These are phyloP conservation scores for Kockovaella imperatae DNA, from an alignment of 768 basidiomycete species.

Conservation along the genomic window DNA sequence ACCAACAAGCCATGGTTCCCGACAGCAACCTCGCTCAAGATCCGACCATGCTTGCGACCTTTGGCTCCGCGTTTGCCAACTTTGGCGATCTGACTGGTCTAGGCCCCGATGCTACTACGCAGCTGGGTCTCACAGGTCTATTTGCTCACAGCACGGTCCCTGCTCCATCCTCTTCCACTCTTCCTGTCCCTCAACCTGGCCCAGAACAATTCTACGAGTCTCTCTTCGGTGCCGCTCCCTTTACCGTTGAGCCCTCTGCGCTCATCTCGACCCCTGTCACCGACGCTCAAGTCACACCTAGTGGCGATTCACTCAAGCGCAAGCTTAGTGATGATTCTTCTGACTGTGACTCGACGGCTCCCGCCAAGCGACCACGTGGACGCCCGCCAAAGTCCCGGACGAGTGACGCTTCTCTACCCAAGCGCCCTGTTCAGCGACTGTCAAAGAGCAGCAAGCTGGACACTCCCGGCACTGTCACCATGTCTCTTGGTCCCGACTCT, in stretches of 20 bases:
- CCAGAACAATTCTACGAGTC: too few species aligned
- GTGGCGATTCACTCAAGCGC: constrained; percentile 24
- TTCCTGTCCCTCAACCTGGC: constrained; percentile 7
- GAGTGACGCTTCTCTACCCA: not conserved
- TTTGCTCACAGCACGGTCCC: constrained; percentile 9
- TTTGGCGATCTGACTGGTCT: constrained; percentile 20
- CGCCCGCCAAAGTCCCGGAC: constrained; percentile 18
- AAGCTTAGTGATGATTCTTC: constrained; percentile 13
- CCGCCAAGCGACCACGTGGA: constrained; percentile 15
- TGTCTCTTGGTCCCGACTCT: constrained; percentile 7
- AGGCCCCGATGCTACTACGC: constrained; percentile 18
- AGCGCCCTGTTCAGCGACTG: constrained; percentile 4
- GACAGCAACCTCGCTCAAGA: constrained; percentile 9
- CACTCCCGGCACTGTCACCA: constrained; percentile 3
- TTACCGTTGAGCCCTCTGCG: constrained; percentile 2
- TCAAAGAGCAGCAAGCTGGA: constrained; percentile 2
- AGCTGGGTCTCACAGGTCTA: constrained; percentile 21
- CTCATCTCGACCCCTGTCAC: constrained; percentile 1
- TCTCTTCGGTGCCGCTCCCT: not conserved
- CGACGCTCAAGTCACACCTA: too few species aligned
- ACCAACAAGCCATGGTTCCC: not conserved
- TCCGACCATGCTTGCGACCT: constrained; percentile 27
- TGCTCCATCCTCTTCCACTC: constrained; percentile 7
- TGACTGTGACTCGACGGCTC: constrained; percentile 1
- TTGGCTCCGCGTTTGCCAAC: constrained; percentile 20